Evolutionary conservation across 2,329 filamentous ascomycete genomes (phyloP).

Genomic region (Beauveria sp.): DNA sequence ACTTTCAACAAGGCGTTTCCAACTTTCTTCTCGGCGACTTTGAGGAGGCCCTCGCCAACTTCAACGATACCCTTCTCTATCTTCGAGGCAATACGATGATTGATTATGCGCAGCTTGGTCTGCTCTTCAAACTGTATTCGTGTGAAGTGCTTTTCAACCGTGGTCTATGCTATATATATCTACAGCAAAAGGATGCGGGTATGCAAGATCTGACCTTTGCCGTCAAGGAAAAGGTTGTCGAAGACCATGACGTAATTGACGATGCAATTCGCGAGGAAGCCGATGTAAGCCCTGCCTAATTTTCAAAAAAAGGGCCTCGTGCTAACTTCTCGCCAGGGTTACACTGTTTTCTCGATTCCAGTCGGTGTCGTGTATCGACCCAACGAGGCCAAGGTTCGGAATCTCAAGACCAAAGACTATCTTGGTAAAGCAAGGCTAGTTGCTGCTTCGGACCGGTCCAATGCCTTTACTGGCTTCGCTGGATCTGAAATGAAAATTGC

Average conservation of each 20-base stretch:
- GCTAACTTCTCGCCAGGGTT: slow-evolving; percentile 54
- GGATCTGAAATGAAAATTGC: slow-evolving; percentile 73
- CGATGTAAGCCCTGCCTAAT: slow-evolving; percentile 51
- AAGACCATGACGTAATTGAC: slow-evolving; percentile 96
- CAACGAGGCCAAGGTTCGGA: slow-evolving; percentile 96
- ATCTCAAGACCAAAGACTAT: slow-evolving; percentile 95
- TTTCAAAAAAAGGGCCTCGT: slow-evolving; percentile 15
- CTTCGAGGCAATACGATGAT: slow-evolving; percentile 94
- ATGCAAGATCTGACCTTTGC: slow-evolving; percentile 88
- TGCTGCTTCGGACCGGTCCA: slow-evolving; percentile 73
- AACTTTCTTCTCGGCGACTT: slow-evolving; percentile 97
- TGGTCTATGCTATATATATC: slow-evolving; percentile 93
- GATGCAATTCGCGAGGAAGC: slow-evolving; percentile 91
- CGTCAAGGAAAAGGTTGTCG: slow-evolving; percentile 90
- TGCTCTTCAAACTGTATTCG: slow-evolving; percentile 94
- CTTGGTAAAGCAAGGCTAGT: slow-evolving; percentile 92
- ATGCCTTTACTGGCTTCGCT: slow-evolving; percentile 75
- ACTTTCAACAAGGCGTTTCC: slow-evolving; percentile 97
- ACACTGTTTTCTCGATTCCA: slow-evolving; percentile 97
- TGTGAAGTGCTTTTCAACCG: slow-evolving; percentile 98
- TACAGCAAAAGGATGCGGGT: slow-evolving; percentile 83
- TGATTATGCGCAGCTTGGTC: slow-evolving; percentile 91
- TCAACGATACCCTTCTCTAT: slow-evolving; percentile 95
- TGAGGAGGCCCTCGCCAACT: slow-evolving; percentile 93
- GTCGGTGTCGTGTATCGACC: slow-evolving; percentile 92